Conservation (phyloP, 176 grass and related monocot species). For the Raddia distichophylla region DNA sequence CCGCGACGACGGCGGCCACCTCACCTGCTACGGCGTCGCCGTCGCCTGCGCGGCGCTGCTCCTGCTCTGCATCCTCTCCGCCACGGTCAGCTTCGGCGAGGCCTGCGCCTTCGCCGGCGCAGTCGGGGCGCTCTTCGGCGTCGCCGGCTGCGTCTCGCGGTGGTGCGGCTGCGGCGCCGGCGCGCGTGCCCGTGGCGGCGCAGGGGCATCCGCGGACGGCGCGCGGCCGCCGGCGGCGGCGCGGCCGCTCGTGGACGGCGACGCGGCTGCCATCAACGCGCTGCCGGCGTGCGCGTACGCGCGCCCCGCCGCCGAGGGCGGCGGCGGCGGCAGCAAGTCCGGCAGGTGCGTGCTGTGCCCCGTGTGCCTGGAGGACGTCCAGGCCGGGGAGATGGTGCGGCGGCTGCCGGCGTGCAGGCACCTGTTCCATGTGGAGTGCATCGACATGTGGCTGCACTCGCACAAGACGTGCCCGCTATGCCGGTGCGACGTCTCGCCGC, state of each 20-base stretch:
- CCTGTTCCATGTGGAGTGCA: conserved; percentile 41
- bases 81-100: conserved; percentile 18
- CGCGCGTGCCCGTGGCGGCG: not conserved
- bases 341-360: conserved; percentile 13
- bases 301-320: too few species aligned
- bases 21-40: conserved; percentile 34
- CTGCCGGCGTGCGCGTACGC: conserved; percentile 41
- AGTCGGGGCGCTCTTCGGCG: not conserved
- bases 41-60: conserved; percentile 36
- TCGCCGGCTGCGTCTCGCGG: conserved; percentile 15
- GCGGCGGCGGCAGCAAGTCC: not conserved
- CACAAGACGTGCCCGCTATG: conserved; percentile 38
- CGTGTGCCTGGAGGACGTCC: conserved; percentile 44
- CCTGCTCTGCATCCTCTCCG: conserved; percentile 33
- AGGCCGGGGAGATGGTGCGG: conserved; percentile 27
- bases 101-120: conserved; percentile 26
- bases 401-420: conserved; percentile 38
- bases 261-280: not conserved
- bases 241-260: not conserved
- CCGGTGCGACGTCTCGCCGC: conserved; percentile 39
- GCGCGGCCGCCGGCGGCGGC: too few species aligned
- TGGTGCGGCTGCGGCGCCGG: not conserved
- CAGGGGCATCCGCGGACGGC: too few species aligned
- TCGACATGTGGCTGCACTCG: conserved; percentile 50
- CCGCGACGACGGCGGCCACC: not conserved